phyloP scores from a whole-genome alignment of 164 flowering plant genomes.

The Cinnamomum chago region DNA sequence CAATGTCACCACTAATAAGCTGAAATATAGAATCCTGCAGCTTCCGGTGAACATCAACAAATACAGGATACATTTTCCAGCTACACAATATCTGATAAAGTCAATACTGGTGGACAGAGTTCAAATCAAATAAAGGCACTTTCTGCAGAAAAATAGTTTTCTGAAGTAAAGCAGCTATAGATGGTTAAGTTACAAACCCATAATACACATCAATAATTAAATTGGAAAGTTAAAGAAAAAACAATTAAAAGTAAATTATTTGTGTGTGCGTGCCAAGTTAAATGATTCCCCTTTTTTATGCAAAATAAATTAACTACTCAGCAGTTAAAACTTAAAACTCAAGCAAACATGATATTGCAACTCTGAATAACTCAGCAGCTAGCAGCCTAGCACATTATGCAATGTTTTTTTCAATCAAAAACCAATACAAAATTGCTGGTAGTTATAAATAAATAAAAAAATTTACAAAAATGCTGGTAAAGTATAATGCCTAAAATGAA shows the following conservation, averaged over 20 bases:
- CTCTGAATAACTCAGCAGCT: neutral
- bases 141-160: slow-evolving; percentile 8
- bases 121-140: slow-evolving; percentile 16
- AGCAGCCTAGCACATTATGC: neutral
- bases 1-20: slow-evolving; percentile 55
- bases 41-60: slow-evolving; percentile 22
- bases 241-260: neutral
- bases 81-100: slow-evolving; percentile 7
- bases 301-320: neutral
- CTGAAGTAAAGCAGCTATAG: neutral
- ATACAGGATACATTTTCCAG: slow-evolving; percentile 20
- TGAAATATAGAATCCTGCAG: slow-evolving; percentile 38
- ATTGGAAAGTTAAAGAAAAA: neutral
- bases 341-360: neutral
- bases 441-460: no score
- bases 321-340: neutral
- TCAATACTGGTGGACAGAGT: slow-evolving; percentile 12
- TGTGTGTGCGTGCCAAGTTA: neutral
- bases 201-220: neutral
- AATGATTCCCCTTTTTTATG: neutral
- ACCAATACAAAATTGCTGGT: no score
- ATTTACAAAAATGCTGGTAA: no score
- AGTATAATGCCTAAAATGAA: no score
- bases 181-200: neutral
- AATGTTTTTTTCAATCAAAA: neutral